Evolutionary conservation across 106 monocot species (phyloP).

Genomic region (Dioscorea dumetorum): DNA sequence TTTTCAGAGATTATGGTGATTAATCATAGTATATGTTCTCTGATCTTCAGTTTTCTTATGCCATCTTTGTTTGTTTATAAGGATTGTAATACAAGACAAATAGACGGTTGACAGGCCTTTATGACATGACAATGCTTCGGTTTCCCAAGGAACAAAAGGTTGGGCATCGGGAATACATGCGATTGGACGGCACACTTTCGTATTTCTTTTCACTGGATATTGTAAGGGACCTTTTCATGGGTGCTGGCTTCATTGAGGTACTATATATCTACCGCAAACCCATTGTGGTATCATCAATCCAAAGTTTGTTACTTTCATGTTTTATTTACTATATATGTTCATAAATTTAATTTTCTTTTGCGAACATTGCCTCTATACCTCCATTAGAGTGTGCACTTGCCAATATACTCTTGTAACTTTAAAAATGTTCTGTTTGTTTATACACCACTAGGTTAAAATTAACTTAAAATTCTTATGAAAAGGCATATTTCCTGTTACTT

Average conservation of each 20-base stretch:
- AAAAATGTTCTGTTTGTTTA: too few species aligned
- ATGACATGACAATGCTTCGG: slow-evolving; percentile 99
- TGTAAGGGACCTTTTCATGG: slow-evolving; percentile 58
- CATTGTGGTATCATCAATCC: too few species aligned
- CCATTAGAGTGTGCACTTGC: too few species aligned
- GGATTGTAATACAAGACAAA: not conserved
- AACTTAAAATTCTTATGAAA: too few species aligned
- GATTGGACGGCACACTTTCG: slow-evolving; percentile 90
- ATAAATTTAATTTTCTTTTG: too few species aligned
- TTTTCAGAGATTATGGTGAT: slow-evolving; percentile 95
- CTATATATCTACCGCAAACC: not conserved
- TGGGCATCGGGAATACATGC: slow-evolving; percentile 66
- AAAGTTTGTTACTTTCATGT: too few species aligned
- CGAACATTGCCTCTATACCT: too few species aligned
- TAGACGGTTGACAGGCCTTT: slow-evolving; percentile 50
- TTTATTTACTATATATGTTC: too few species aligned
- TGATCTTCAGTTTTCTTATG: not conserved
- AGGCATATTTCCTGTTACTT: too few species aligned
- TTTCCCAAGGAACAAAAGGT: slow-evolving; percentile 73
- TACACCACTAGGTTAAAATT: too few species aligned
- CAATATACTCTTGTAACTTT: too few species aligned
- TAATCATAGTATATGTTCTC: not conserved
- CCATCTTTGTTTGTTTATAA: not conserved
- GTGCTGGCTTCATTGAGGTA: slow-evolving; percentile 81
- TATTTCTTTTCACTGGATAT: slow-evolving; percentile 87